A percentile compares a stretch with the other conserved stretches of the same genome.
phyloP scores from a whole-genome alignment of 345 rosid genomes.

The Aquilaria malaccensis region DNA sequence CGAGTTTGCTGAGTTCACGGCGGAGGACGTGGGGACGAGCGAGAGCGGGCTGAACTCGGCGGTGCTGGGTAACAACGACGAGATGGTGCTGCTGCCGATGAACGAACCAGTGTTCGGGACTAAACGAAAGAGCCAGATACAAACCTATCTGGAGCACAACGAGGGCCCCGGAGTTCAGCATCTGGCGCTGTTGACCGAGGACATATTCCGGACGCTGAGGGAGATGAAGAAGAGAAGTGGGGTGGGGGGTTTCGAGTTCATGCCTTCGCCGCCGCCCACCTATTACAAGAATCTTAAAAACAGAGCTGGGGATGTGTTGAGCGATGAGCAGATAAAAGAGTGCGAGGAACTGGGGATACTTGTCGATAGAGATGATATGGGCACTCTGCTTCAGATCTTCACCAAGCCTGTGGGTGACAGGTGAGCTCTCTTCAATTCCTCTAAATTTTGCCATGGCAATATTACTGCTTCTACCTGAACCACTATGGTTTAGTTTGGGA shows the following conservation, averaged over 20 bases:
- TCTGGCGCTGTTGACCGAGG: slow-evolving; percentile 63
- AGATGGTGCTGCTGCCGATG: slow-evolving; percentile 67
- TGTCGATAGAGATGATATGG: slow-evolving; percentile 95
- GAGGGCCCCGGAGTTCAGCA: slow-evolving; percentile 93
- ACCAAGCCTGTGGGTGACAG: slow-evolving; percentile 95
- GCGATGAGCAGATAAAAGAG: slow-evolving; percentile 73
- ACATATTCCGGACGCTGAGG: slow-evolving; percentile 67
- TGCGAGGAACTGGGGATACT: slow-evolving; percentile 87
- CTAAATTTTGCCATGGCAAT: background rate
- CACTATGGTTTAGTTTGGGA: background rate
- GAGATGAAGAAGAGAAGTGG: slow-evolving; percentile 81
- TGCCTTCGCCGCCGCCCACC: slow-evolving; percentile 92
- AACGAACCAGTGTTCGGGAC: slow-evolving; percentile 94
- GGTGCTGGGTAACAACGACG: slow-evolving; percentile 74
- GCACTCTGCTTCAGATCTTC: slow-evolving; percentile 90
- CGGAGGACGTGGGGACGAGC: slow-evolving; percentile 86
- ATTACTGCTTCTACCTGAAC: background rate
- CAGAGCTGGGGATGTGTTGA: slow-evolving; percentile 66
- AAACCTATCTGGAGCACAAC: slow-evolving; percentile 83
- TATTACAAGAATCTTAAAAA: slow-evolving; percentile 69
- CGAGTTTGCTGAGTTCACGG: slow-evolving; percentile 86
- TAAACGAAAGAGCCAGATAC: slow-evolving; percentile 91
- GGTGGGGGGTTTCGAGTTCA: slow-evolving; percentile 86
- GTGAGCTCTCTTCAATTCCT: slow-evolving; percentile 12
- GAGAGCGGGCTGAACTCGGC: slow-evolving; percentile 86